Base-by-base conservation (phyloP, 1,139 yeast species). In the Debaryomyces subglobosus region DNA sequence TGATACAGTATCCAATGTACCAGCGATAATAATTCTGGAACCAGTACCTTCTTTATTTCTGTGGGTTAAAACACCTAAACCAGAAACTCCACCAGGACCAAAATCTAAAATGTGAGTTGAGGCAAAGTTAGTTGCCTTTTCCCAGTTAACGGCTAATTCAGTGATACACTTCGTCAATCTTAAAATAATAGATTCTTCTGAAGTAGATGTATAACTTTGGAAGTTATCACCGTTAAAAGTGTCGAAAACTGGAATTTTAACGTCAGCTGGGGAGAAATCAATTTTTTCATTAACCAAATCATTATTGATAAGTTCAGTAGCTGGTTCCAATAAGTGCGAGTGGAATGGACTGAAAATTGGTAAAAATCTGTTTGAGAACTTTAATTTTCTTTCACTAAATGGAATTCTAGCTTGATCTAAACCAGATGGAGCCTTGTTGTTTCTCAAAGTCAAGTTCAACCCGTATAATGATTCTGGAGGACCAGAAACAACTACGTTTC, bases 381-480 rank as follows among this genome's bases (percentile, higher is more conserved):
- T 88, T 70, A 92, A 82, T 72, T 94, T 94, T 76, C 99, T 85
- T 79, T 94, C 91, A 57, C 94, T 85, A 74, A 77, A 81, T 50
- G 99, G 99, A 52, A 91, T 81, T 74, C 99, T 85, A 50, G 96
- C 86, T 78, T 94, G 99, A 64, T 92, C 96, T 62, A 90, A 81
- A 46, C 98, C 98, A 47, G 94, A 78, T 50, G 96, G 89, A 45
- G 98, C 98, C 77, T 94, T 94, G 55, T 91, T 89, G 73, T 90
- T 89, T 79, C 99, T 86, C 67, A 94, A 79, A 52, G 94, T 82
- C 65, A 94, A 79, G 72, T 92, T 92, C 63, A 94, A 82, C 78
- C 99, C 99, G 63, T 94, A 94, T 58, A 94, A 79, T n/a, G 98
- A 91, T 78, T 91, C 97, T 49, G 99, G 98, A 46, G 99, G 99